Percentiles rank a stretch among this genome's conserved stretches.
These are phyloP conservation scores for Lactarius psammicola DNA, from an alignment of 768 basidiomycete species.

Conservation along the genomic window DNA sequence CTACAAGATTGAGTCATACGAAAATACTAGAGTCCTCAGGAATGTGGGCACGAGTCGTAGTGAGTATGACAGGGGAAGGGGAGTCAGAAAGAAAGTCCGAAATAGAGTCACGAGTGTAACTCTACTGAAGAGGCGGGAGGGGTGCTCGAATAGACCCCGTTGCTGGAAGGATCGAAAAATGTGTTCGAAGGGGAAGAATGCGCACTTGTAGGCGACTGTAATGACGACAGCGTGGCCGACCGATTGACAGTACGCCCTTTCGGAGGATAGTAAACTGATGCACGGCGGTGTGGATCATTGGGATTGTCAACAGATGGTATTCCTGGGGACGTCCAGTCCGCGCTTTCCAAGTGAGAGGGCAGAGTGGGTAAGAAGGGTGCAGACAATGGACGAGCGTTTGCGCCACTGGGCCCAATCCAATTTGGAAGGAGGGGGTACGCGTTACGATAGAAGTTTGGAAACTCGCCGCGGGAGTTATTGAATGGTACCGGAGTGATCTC, in stretches of 20 bases:
- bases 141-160: too few species aligned
- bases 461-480: neutral
- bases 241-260: neutral
- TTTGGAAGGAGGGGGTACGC: neutral
- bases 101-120: too few species aligned
- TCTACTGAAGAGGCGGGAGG: too few species aligned
- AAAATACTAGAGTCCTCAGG: too few species aligned
- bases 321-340: neutral
- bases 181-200: neutral
- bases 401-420: neutral
- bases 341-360: neutral
- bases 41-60: too few species aligned
- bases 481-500: neutral
- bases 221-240: neutral
- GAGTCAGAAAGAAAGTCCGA: too few species aligned
- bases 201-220: neutral
- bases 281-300: neutral
- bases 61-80: too few species aligned
- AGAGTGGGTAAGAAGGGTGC: neutral
- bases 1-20: too few species aligned
- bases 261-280: neutral
- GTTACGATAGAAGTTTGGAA: neutral
- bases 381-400: neutral
- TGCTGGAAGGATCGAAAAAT: neutral
- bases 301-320: neutral